Evolutionary conservation across 768 basidiomycete genomes (phyloP).

Genomic region (Boletus eberwhitei): DNA sequence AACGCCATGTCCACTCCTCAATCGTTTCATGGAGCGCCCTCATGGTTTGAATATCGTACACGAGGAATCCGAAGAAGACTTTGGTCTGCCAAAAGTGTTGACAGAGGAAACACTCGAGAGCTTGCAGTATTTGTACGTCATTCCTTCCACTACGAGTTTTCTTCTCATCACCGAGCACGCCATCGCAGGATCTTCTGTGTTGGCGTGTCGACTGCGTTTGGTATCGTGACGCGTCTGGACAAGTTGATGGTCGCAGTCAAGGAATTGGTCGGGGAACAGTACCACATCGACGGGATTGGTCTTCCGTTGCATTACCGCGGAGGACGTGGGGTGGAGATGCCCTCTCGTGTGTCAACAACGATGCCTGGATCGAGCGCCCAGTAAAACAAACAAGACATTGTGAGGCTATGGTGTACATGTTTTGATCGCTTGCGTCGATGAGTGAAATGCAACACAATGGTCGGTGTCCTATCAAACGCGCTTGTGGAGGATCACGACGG

Average conservation of each 20-base stretch:
- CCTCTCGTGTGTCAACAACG: slow-evolving; percentile 18
- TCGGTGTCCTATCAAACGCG: too few species aligned
- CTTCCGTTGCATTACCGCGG: slow-evolving; percentile 22
- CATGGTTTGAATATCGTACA: slow-evolving; percentile 67
- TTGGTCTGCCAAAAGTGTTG: slow-evolving; percentile 66
- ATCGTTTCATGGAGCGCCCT: slow-evolving; percentile 43
- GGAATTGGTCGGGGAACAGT: slow-evolving; percentile 84
- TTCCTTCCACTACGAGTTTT: background rate
- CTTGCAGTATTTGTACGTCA: slow-evolving; percentile 72
- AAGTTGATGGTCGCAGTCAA: slow-evolving; percentile 78
- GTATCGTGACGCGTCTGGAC: slow-evolving; percentile 71
- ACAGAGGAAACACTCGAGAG: slow-evolving; percentile 72
- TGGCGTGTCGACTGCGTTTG: slow-evolving; percentile 65
- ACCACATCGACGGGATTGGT: slow-evolving; percentile 74
- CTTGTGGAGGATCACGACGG: background rate
- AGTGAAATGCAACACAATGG: too few species aligned
- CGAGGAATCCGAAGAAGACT: slow-evolving; percentile 69
- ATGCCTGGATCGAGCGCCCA: background rate
- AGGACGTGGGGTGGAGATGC: slow-evolving; percentile 28
- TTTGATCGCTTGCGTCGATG: background rate
- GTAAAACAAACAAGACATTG: background rate
- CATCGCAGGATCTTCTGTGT: slow-evolving; percentile 60
- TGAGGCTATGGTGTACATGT: background rate
- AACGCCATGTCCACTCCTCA: slow-evolving; percentile 67
- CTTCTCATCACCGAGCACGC: background rate